A percentile compares a stretch with the other conserved stretches of the same genome.
Conservation (phyloP, 345 rosid species). For the Gossypium stocksii region DNA sequence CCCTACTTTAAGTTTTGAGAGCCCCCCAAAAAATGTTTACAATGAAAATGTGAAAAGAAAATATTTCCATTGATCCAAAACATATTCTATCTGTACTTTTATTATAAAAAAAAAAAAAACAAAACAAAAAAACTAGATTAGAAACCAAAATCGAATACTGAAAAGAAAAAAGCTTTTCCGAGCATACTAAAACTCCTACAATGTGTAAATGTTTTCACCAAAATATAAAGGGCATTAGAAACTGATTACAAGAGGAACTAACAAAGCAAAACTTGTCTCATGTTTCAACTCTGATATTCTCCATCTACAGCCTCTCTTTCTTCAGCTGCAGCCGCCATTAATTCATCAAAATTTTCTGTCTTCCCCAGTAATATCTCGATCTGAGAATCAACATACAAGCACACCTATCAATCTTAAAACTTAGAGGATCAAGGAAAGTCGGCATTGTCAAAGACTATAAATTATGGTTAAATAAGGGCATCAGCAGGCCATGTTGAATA, state of each 20-base stretch:
- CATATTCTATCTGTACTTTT: too few species aligned
- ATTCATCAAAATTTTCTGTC: constrained; percentile 77
- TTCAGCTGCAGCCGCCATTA: constrained; percentile 76
- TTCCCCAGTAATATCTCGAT: constrained; percentile 73
- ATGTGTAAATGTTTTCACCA: constrained; percentile 11
- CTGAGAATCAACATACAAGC: constrained; percentile 26
- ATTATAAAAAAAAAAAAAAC: too few species aligned
- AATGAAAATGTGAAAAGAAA: too few species aligned
- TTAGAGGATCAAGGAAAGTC: not conserved
- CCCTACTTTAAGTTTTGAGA: too few species aligned
- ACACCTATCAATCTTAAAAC: not conserved
- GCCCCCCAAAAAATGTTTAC: too few species aligned
- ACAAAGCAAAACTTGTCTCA: not conserved
- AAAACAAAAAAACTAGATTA: too few species aligned
- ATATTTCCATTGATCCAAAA: too few species aligned
- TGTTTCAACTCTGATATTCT: constrained; percentile 46
- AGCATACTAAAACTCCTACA: constrained; percentile 6
- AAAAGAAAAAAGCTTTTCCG: too few species aligned
- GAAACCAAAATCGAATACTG: constrained; percentile 7
- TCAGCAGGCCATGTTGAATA: too few species aligned
- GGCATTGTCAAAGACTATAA: not conserved
- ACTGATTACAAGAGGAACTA: constrained; percentile 9
- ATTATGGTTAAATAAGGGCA: not conserved
- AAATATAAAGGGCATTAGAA: constrained; percentile 7
- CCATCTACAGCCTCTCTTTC: constrained; percentile 49